Evolutionary conservation across 306 rosid genomes (phyloP).

Genomic region (Quercus engelmannii): DNA sequence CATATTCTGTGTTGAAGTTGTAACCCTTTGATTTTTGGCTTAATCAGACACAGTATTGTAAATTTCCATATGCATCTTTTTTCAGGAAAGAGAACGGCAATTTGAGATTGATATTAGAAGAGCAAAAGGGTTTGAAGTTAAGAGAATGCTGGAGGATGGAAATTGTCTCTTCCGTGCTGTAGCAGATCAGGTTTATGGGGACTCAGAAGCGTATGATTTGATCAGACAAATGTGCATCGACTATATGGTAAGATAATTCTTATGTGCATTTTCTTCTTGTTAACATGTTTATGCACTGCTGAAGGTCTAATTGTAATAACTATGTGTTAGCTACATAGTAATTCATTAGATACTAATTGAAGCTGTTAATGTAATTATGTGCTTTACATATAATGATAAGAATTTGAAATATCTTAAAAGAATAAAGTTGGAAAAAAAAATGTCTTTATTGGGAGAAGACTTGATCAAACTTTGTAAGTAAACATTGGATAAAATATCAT

Average conservation of each 20-base stretch:
- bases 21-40: background rate
- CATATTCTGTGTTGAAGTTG: background rate
- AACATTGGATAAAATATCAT: background rate
- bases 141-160: constrained; percentile 91
- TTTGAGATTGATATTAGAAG: constrained; percentile 88
- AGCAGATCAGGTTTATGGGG: constrained; percentile 98
- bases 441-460: background rate
- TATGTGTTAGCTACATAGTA: background rate
- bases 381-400: background rate
- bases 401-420: background rate
- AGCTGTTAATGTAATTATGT: background rate
- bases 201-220: constrained; percentile 68
- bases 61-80: constrained; percentile 24
- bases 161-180: constrained; percentile 98
- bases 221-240: constrained; percentile 88
- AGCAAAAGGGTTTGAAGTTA: constrained; percentile 78
- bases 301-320: background rate
- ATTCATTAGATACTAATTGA: constrained; percentile 3
- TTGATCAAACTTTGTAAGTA: background rate
- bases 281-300: constrained; percentile 1
- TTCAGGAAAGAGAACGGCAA: constrained; percentile 84
- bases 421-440: background rate
- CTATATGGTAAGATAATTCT: constrained; percentile 64
- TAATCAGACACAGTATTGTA: background rate
- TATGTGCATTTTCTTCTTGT: background rate